phyloP scores from a whole-genome alignment of 2,329 filamentous ascomycete species.

The Phoma sp. region DNA sequence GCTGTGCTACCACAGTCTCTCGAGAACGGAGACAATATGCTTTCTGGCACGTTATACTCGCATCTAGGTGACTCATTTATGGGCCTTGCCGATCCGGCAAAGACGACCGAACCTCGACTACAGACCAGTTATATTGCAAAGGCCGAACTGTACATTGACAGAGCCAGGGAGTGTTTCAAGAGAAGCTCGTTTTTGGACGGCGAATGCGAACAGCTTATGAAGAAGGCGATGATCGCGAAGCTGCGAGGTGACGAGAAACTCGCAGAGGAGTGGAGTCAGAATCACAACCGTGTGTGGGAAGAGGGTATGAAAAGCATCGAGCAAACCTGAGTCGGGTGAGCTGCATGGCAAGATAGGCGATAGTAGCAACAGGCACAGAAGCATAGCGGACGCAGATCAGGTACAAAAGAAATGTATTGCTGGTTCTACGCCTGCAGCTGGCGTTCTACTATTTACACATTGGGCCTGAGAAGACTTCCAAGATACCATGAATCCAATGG shows the following conservation, averaged over 20 bases:
- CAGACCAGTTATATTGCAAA: slow-evolving; percentile 35
- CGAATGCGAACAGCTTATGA: slow-evolving; percentile 80
- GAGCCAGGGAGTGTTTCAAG: slow-evolving; percentile 60
- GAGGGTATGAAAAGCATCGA: slow-evolving; percentile 30
- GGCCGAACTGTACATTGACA: slow-evolving; percentile 47
- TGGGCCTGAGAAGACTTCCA: slow-evolving; percentile 21
- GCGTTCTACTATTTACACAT: slow-evolving; percentile 37
- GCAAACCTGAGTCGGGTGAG: slow-evolving; percentile 1
- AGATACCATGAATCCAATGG: slow-evolving; percentile 5
- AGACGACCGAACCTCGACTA: slow-evolving; percentile 21
- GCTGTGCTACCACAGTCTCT: slow-evolving; percentile 76
- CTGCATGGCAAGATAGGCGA: background rate
- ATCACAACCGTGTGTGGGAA: slow-evolving; percentile 47
- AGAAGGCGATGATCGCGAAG: slow-evolving; percentile 80
- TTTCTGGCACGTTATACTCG: slow-evolving; percentile 73
- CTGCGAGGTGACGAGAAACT: slow-evolving; percentile 58
- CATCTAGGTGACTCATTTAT: slow-evolving; percentile 79
- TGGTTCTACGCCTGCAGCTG: slow-evolving; percentile 30
- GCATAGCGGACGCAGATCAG: slow-evolving; percentile 7
- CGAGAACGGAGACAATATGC: slow-evolving; percentile 70
- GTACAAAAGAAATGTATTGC: slow-evolving; percentile 46
- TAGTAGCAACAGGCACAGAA: slow-evolving; percentile 3
- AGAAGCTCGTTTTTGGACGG: slow-evolving; percentile 72
- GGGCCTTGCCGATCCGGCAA: slow-evolving; percentile 70
- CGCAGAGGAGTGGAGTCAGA: slow-evolving; percentile 48